phyloP scores from a whole-genome alignment of 2,329 filamentous ascomycete species.

The Mycosphaerelloides madeirae region DNA sequence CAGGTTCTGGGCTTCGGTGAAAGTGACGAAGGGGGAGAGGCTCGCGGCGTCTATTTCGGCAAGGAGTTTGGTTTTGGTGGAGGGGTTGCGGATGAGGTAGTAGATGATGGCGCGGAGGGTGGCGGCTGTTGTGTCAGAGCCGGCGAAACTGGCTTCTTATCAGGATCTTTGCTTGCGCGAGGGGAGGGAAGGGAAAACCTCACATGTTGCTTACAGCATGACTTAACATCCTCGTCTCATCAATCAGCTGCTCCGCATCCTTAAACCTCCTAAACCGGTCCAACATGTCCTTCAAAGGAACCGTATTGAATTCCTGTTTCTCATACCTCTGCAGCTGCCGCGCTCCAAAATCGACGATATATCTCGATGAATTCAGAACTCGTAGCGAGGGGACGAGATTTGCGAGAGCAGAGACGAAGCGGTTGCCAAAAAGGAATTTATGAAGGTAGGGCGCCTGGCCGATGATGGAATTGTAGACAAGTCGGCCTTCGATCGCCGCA shows the following conservation, averaged over 20 bases:
- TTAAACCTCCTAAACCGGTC: conserved; percentile 22
- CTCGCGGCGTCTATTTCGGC: conserved; percentile 24
- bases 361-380: conserved; percentile 29
- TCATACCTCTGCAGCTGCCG: conserved; percentile 19
- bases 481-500: conserved; percentile 15
- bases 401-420: conserved; percentile 19
- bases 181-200: conserved; percentile 45
- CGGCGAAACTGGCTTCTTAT: conserved; percentile 35
- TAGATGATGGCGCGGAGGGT: conserved; percentile 33
- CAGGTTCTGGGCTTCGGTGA: conserved; percentile 12
- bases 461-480: conserved; percentile 17
- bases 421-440: background rate
- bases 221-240: conserved; percentile 16
- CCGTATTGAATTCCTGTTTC: conserved; percentile 15
- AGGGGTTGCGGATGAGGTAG: conserved; percentile 34
- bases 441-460: background rate
- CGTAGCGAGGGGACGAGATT: conserved; percentile 20
- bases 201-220: conserved; percentile 45
- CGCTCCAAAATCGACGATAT: conserved; percentile 23
- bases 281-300: conserved; percentile 20
- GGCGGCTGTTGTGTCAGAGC: conserved; percentile 32
- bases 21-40: no score
- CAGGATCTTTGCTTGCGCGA: background rate
- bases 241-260: conserved; percentile 22
- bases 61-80: conserved; percentile 29